Evolutionary conservation across 345 rosid genomes (phyloP), one percentile per base, ranked within the genome.

Genomic region (Euphorbia pulcherrima): DNA sequence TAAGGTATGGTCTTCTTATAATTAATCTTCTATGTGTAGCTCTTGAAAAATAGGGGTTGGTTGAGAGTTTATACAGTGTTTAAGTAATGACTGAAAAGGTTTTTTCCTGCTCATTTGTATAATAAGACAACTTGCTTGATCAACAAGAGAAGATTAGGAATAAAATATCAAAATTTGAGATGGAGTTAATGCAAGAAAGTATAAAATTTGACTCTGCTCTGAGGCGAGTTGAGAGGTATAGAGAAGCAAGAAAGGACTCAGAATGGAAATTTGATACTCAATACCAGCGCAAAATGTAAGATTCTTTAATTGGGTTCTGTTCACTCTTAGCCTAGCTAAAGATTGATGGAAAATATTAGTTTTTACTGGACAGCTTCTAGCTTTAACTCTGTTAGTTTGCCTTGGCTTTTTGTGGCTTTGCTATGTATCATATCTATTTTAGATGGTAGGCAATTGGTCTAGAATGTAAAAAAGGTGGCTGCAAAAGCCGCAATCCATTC

Each of bases 231-330:
- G 90, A 79, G 68, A 87, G 81, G 80, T 85, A 89, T 74, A 73
- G 72, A 35, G 92, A 85, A 24, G 75, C 85, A 48, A 83, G 99
- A 65, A 80, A 79, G 78, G 97, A 89, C 65, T 72, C 80, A 62
- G 99, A 94, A 65, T 78, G 83, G 68, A 94, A 81, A 80, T 82
- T 83, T 37, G 96, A 94, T 73, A 86, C 87, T 71, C 92, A 83
- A 20, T 91, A 87, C 77, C 99, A 87, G 70, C 90, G 96, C 44
- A 86, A 83, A 74, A 85, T 94, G 97, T 94, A 81, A 80, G 84
- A 62, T 56, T 47, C 39, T 35, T 59, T 33, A 41, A 11, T 40
- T 47, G 53, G 46, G 28, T 2, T 54, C 64, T 53, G 47, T 50
- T 68, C 16, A 60, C 62, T 30, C 55, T 53, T 26, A 27, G 13